Percentiles rank a stretch among this genome's conserved stretches.
Evolutionary conservation across 2,329 filamentous ascomycete species (phyloP).

Genomic region (Anthostomella pinea): DNA sequence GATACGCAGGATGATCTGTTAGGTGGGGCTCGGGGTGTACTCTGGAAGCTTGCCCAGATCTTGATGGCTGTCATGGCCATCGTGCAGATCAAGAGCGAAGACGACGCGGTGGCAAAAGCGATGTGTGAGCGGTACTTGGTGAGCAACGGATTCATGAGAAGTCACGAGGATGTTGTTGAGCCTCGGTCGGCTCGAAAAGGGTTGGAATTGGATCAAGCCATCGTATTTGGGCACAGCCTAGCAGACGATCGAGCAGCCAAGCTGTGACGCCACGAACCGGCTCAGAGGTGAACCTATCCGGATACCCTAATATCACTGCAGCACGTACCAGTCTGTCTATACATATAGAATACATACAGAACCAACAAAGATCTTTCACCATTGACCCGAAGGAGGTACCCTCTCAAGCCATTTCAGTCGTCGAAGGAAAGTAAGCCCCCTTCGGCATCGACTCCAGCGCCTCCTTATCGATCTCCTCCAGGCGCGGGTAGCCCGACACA

Average conservation of each 20-base stretch:
- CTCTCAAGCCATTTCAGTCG: slow-evolving; percentile 20
- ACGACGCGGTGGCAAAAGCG: slow-evolving; percentile 35
- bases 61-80: slow-evolving; percentile 42
- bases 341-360: too few relatives aligned
- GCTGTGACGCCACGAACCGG: too few relatives aligned
- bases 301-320: too few relatives aligned
- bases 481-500: slow-evolving; percentile 51
- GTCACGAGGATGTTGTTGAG: too few relatives aligned
- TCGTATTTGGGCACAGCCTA: too few relatives aligned
- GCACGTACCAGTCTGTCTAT: too few relatives aligned
- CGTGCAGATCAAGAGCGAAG: slow-evolving; percentile 38
- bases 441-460: slow-evolving; percentile 41
- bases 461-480: slow-evolving; percentile 49
- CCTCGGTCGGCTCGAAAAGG: too few relatives aligned
- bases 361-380: too few relatives aligned
- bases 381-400: not conserved
- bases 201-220: too few relatives aligned
- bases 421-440: slow-evolving; percentile 33
- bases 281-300: too few relatives aligned
- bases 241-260: too few relatives aligned
- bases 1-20: slow-evolving; percentile 39
- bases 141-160: slow-evolving; percentile 26
- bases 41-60: slow-evolving; percentile 44
- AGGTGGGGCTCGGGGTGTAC: slow-evolving; percentile 43
- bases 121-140: slow-evolving; percentile 40